A percentile compares a stretch with the other conserved stretches of the same genome.
phyloP scores from a whole-genome alignment of 2,329 filamentous ascomycete genomes.

The Zarea fungicola region DNA sequence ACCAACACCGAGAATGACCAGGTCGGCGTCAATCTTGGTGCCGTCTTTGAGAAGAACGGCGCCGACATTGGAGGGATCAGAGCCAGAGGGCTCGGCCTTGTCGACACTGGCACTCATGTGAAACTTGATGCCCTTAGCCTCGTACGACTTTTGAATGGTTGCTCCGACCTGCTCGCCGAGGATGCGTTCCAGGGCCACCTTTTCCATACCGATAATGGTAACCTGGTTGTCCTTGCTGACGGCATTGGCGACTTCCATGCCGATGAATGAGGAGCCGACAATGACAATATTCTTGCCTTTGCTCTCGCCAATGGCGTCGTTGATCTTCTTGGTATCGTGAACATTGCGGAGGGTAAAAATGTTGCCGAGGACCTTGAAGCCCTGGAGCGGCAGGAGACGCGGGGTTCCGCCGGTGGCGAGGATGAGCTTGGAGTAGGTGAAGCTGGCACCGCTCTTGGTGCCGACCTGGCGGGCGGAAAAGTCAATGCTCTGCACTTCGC shows the following conservation, averaged over 20 bases:
- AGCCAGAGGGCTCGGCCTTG: constrained; percentile 67
- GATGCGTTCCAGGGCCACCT: constrained; percentile 75
- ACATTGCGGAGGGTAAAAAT: constrained; percentile 79
- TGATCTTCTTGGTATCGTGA: constrained; percentile 67
- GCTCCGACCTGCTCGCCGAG: constrained; percentile 77
- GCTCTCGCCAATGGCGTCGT: constrained; percentile 71
- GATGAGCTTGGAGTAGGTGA: constrained; percentile 80
- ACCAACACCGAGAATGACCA: constrained; percentile 88
- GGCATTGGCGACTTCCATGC: constrained; percentile 93
- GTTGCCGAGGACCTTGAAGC: constrained; percentile 81
- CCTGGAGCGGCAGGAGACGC: constrained; percentile 68
- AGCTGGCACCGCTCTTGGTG: constrained; percentile 68
- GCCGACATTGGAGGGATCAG: constrained; percentile 68
- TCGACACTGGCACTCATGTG: constrained; percentile 75
- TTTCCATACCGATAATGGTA: constrained; percentile 83
- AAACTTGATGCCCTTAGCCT: constrained; percentile 87
- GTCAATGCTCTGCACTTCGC: constrained; percentile 68
- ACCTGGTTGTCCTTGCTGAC: constrained; percentile 75
- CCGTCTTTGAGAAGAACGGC: constrained; percentile 81
- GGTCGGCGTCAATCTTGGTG: constrained; percentile 74
- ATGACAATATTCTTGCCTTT: constrained; percentile 89
- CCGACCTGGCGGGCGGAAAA: constrained; percentile 67
- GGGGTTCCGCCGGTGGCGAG: constrained; percentile 83
- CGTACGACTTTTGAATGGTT: constrained; percentile 72
- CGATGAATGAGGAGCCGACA: constrained; percentile 91